Conservation (phyloP, 148 eudicot species). For the Hydrangea macrophylla region DNA sequence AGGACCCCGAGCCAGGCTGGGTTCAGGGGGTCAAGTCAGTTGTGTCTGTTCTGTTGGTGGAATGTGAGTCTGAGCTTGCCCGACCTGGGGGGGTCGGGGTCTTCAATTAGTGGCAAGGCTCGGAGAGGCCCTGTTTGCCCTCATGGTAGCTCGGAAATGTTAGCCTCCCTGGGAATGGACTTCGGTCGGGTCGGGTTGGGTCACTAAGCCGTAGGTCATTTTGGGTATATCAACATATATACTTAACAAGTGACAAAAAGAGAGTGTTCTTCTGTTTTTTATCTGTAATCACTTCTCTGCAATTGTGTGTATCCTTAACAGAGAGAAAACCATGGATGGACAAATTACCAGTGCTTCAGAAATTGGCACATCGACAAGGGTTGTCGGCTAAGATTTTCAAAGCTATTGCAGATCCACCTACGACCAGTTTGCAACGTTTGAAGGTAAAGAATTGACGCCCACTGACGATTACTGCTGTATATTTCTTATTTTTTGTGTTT, state of each 20-base stretch:
- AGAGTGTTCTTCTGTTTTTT: not conserved
- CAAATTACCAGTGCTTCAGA: conserved; percentile 68
- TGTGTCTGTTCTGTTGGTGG: too few species aligned
- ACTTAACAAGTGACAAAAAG: not conserved
- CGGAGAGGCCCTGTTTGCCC: too few species aligned
- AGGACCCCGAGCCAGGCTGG: too few species aligned
- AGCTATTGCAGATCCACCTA: conserved; percentile 99
- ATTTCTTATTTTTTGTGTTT: not conserved
- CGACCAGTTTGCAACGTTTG: conserved; percentile 93
- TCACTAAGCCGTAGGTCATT: too few species aligned
- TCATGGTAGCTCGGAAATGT: too few species aligned
- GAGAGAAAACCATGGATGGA: conserved; percentile 99
- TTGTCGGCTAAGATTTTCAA: conserved; percentile 78
- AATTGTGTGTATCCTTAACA: conserved; percentile 18
- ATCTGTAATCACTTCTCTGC: not conserved
- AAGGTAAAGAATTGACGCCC: conserved; percentile 47
- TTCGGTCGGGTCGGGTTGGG: too few species aligned
- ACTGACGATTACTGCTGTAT: not conserved
- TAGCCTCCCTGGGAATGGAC: too few species aligned
- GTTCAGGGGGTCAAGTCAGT: too few species aligned
- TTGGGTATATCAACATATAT: too few species aligned
- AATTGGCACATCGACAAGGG: conserved; percentile 57
- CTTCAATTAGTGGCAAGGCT: too few species aligned
- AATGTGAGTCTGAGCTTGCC: too few species aligned
- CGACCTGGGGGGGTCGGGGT: too few species aligned